These are phyloP conservation scores for Huntiella abstrusa DNA, from an alignment of 2,329 filamentous ascomycete species.

Conservation along the genomic window DNA sequence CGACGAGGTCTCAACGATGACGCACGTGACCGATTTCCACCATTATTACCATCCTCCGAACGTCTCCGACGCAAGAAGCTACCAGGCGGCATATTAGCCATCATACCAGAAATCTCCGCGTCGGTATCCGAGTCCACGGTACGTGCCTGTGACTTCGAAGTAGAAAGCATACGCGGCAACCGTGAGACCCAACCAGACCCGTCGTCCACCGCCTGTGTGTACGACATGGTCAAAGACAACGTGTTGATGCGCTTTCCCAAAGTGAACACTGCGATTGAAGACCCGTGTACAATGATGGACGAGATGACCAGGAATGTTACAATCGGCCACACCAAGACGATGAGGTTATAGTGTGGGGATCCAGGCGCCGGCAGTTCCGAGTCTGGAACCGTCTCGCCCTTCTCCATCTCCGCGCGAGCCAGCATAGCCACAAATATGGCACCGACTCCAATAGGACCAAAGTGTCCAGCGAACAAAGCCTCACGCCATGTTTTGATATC, in stretches of 20 bases:
- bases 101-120: conserved; percentile 11
- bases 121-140: conserved; percentile 67
- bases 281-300: conserved; percentile 90
- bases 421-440: conserved; percentile 91
- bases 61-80: conserved; percentile 56
- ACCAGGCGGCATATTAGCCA: conserved; percentile 47
- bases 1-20: conserved; percentile 32
- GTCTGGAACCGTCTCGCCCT: conserved; percentile 54
- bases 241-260: conserved; percentile 97
- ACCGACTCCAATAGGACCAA: conserved; percentile 91
- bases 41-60: conserved; percentile 6
- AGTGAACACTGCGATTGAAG: conserved; percentile 95
- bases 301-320: conserved; percentile 83
- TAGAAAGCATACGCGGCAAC: conserved; percentile 50
- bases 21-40: conserved; percentile 12
- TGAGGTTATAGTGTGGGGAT: conserved; percentile 44
- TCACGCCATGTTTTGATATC: conserved; percentile 98
- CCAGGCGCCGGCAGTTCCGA: conserved; percentile 36
- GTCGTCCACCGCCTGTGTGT: conserved; percentile 76
- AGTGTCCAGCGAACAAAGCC: conserved; percentile 89
- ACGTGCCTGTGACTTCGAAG: conserved; percentile 63
- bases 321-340: conserved; percentile 87
- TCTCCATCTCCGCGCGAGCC: conserved; percentile 78
- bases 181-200: conserved; percentile 91
- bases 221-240: conserved; percentile 84